phyloP scores from a whole-genome alignment of 768 basidiomycete genomes.

The Rossbeevera mucosa region DNA sequence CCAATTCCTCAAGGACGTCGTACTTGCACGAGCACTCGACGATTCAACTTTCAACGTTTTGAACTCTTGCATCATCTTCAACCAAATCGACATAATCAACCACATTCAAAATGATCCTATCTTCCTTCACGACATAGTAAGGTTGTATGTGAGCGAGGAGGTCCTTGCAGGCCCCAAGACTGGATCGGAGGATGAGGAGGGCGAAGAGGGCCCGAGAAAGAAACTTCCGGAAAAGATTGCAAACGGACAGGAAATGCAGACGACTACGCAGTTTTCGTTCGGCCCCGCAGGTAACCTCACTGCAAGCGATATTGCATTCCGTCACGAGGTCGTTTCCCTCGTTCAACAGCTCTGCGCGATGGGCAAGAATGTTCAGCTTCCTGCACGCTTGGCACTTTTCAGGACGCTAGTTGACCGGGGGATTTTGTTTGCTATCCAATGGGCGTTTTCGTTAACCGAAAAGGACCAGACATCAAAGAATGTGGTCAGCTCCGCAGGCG shows the following conservation, averaged over 20 bases:
- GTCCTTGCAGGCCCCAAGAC: slow-evolving; percentile 43
- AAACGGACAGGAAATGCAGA: slow-evolving; percentile 26
- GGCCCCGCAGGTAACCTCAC: slow-evolving; percentile 52
- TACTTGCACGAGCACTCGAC: slow-evolving; percentile 90
- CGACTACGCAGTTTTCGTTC: slow-evolving; percentile 42
- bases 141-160: slow-evolving; percentile 69
- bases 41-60: slow-evolving; percentile 97
- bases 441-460: slow-evolving; percentile 76
- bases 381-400: slow-evolving; percentile 80
- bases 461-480: slow-evolving; percentile 42
- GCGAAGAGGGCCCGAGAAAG: slow-evolving; percentile 26
- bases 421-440: slow-evolving; percentile 86
- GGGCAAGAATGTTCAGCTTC: slow-evolving; percentile 95
- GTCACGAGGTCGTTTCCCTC: slow-evolving; percentile 78
- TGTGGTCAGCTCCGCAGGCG: slow-evolving; percentile 80
- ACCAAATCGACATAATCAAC: slow-evolving; percentile 96
- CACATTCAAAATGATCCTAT: slow-evolving; percentile 75
- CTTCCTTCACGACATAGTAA: slow-evolving; percentile 76
- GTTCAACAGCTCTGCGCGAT: slow-evolving; percentile 91
- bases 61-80: slow-evolving; percentile 96
- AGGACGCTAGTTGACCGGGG: slow-evolving; percentile 84
- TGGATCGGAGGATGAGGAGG: slow-evolving; percentile 28
- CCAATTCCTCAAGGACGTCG: slow-evolving; percentile 97
- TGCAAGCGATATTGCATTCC: slow-evolving; percentile 51
- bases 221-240: slow-evolving; percentile 40